Evolutionary conservation across 2,329 filamentous ascomycete genomes (phyloP), one percentile per base, ranked within the genome.

Genomic region (Chaetothyriales sp.): DNA sequence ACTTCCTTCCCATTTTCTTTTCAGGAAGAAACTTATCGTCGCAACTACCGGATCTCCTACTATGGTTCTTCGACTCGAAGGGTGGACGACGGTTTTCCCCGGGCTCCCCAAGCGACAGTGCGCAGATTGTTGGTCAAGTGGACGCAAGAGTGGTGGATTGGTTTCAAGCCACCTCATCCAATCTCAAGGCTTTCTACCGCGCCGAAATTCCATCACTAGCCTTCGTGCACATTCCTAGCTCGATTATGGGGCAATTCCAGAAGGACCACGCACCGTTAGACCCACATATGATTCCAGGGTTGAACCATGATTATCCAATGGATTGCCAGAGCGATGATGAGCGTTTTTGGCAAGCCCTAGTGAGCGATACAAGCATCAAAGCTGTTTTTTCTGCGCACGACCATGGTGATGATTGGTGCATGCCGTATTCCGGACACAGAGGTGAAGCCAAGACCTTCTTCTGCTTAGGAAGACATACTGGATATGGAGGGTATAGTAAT

Each of bases 51-150:
- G 58, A 61, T 6, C 60, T 73, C 6, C 60, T 87, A 0, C 68
- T 88, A 1, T 88, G 82, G 81, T 86, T 86, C 67, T 86, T 88
- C 59, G 84, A 87, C 60, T 77, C 73, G 51, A 72, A 77, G 15
- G 81, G 82, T 37, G 81, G 81, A 6, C 69, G 70, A 49, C 68
- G 70, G 47, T 78, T 73, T 58, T 18, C 25, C 15, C 25, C n/a
- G 2, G n/a, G 63, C 25, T 48, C 58, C 2, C 49, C 58, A 22
- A 63, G 63, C 18, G 52, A 62, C 9, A 54, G 59, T 9, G 59
- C 67, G 13, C 57, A 61, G 4, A 65, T 68, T 43, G 65, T 65
- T 2, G 65, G 73, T 44, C 76, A 70, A 70, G 72, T 77, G 5
- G 66, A 73, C 53, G 58, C 64, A 15, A 66, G 63, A 44, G 71